A percentile compares a stretch with the other conserved stretches of the same genome.
phyloP scores from a whole-genome alignment of 139 green algal species.

The Eudorina sp. region DNA sequence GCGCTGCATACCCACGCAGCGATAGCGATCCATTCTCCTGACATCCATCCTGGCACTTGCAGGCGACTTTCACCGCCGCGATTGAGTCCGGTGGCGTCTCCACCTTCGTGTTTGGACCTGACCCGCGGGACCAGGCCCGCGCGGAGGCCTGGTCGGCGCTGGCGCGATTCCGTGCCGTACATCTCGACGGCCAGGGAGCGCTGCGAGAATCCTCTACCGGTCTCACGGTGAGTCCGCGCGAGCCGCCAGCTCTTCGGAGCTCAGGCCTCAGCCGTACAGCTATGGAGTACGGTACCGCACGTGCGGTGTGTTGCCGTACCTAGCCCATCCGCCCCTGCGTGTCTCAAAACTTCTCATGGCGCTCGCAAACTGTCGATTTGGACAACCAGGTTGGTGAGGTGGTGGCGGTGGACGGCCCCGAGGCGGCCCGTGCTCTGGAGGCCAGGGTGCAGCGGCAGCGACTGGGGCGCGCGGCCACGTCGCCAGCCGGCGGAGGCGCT shows the following conservation, averaged over 20 bases:
- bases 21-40: too few relatives aligned
- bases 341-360: too few relatives aligned
- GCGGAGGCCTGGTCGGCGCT: slow-evolving; percentile 2
- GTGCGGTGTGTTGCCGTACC: too few relatives aligned
- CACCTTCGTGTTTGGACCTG: slow-evolving; percentile 30
- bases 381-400: slow-evolving; percentile 32
- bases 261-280: too few relatives aligned
- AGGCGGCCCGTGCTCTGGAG: slow-evolving; percentile 6
- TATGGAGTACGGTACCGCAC: too few relatives aligned
- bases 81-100: slow-evolving; percentile 13
- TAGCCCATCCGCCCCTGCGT: too few relatives aligned
- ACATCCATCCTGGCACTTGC: too few relatives aligned
- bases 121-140: neutral
- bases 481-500: too few relatives aligned
- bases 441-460: slow-evolving; percentile 5
- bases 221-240: too few relatives aligned
- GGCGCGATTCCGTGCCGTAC: slow-evolving; percentile 18
- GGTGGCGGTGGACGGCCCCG: slow-evolving; percentile 16
- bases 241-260: too few relatives aligned
- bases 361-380: neutral
- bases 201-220: too few relatives aligned
- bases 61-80: neutral
- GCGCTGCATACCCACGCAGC: too few relatives aligned
- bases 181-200: neutral
- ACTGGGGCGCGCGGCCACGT: neutral